Evolutionary conservation across 2,329 filamentous ascomycete genomes (phyloP).

Genomic region (Ophiostoma tasmaniense): DNA sequence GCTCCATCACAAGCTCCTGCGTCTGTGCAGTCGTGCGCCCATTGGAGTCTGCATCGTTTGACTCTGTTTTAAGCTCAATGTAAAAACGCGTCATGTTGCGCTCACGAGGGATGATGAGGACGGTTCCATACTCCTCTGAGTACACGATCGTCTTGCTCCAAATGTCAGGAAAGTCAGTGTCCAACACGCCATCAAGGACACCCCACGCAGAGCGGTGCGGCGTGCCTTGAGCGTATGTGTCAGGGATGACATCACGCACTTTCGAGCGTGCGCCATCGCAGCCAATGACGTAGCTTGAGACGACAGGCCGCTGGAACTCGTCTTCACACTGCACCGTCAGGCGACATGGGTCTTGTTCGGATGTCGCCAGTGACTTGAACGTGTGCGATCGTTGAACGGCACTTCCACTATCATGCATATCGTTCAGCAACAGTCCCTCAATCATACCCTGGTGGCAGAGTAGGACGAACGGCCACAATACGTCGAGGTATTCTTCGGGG

Average conservation of each 20-base stretch:
- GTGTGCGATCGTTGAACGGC: conserved; percentile 54
- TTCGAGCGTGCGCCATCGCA: conserved; percentile 66
- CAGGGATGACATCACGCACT: conserved; percentile 54
- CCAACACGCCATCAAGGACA: conserved; percentile 60
- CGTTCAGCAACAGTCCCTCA: conserved; percentile 59
- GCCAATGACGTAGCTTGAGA: conserved; percentile 46
- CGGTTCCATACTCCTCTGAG: conserved; percentile 56
- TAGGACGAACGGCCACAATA: conserved; percentile 46
- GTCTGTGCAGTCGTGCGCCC: conserved; percentile 26
- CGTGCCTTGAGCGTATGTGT: conserved; percentile 6
- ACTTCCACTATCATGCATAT: conserved; percentile 56
- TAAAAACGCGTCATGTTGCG: conserved; percentile 61
- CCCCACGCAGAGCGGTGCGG: conserved; percentile 47
- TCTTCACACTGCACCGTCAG: conserved; percentile 33
- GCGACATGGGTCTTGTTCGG: conserved; percentile 34
- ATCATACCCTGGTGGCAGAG: conserved; percentile 66
- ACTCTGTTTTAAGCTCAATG: conserved; percentile 42
- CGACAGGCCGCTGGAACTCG: neutral
- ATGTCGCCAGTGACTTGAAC: conserved; percentile 48
- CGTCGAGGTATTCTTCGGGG: conserved; percentile 32
- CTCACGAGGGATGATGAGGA: conserved; percentile 64
- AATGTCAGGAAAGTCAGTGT: conserved; percentile 65
- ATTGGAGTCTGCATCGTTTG: conserved; percentile 21
- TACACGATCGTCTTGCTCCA: conserved; percentile 66
- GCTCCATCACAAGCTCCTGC: conserved; percentile 58